Evolutionary conservation across 140 eudicot genomes (phyloP), one percentile per base, ranked within the genome.

Genomic region (Senecio squalidus): DNA sequence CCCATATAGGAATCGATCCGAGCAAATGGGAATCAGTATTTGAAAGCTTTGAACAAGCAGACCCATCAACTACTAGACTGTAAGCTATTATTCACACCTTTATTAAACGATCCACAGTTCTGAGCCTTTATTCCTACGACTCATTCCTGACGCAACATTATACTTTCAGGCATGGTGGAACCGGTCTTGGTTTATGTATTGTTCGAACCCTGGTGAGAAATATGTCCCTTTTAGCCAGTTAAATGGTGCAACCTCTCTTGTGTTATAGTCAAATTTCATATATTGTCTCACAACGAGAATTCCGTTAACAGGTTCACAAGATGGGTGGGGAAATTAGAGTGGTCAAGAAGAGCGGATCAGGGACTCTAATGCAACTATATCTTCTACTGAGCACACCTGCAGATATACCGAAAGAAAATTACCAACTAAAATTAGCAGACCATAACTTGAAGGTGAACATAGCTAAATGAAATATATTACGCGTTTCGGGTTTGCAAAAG

Each of bases 31-130:
- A 87, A 78, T 79, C 94, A 0, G 98, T 92, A 16, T 92, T 92
- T 69, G 98, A 92, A 79, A 92, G 96, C 75, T 92, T 92, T 75
- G 96, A 86, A 74, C 98, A 92, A 73, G 98, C 98, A 26, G 98
- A 92, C 70, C 92, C 96, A 27, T 92, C 98, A 44, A 92, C 98
- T 25, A 92, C 98, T 66, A 82, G 98, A 57, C 55, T 79, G 98
- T 92, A 88, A 78, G 95, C 53, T 50, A 64, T 24, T 27, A 55
- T 33, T 30, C 11, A 33, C 10, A 13, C 15, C 22, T 31, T 45
- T 31, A 16, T 24, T 44, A 4, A 28, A 27, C 2, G 30, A 53
- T 23, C 14, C 1, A 58, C 46, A 60, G 11, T 66, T 47, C 6
- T 44, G 13, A 57, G 26, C 58, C 17, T 20, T 67, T 10, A 61